Conservation (phyloP, 257 asterid species). For the Solanum tarijense region DNA sequence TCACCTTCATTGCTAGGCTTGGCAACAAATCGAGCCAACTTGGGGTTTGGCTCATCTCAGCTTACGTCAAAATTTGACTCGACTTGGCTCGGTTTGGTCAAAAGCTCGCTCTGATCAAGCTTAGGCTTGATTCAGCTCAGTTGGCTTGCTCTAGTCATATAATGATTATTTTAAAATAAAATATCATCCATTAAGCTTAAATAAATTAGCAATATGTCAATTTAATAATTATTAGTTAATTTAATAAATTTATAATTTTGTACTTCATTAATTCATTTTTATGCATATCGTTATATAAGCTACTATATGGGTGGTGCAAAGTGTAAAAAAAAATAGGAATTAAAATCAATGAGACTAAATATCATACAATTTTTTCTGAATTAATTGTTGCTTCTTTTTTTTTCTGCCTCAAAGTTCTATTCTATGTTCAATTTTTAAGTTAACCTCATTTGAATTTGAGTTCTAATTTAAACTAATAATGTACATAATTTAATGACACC, state of each 20-base stretch:
- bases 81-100: not conserved
- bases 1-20: not conserved
- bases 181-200: not conserved
- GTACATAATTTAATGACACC: not conserved
- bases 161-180: not conserved
- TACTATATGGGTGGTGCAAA: not conserved
- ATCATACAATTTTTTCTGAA: not conserved
- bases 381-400: not conserved
- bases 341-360: not conserved
- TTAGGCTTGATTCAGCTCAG: not conserved
- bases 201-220: not conserved
- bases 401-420: not conserved
- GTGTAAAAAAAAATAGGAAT: not conserved
- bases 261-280: not conserved
- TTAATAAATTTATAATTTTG: not conserved
- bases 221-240: not conserved
- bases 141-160: not conserved
- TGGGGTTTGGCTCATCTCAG: not conserved
- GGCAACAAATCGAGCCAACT: not conserved
- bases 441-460: not conserved
- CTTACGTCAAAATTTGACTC: not conserved
- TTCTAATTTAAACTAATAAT: not conserved
- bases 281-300: not conserved
- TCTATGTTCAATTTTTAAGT: not conserved
- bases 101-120: not conserved